A percentile compares a stretch with the other conserved stretches of the same genome.
Evolutionary conservation across 208 protist genomes (phyloP).

Genomic region (Trypanosoma brucei): DNA sequence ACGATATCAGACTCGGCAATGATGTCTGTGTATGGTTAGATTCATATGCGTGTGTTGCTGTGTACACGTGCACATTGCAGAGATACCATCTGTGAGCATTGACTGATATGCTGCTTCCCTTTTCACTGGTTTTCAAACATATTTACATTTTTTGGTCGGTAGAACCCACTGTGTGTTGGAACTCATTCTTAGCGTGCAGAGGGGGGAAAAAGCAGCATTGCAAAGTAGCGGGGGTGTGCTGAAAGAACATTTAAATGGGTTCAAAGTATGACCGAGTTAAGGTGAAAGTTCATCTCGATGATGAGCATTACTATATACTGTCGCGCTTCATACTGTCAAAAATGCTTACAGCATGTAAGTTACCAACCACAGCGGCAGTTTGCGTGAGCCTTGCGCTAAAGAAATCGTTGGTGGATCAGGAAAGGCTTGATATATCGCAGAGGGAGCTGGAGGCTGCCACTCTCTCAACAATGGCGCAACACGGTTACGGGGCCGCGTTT

Average conservation of each 20-base stretch:
- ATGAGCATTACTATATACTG: constrained; percentile 56
- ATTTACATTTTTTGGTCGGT: no score
- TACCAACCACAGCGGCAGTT: constrained; percentile 36
- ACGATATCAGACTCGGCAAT: no score
- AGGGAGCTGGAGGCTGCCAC: constrained; percentile 33
- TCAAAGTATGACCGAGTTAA: constrained; percentile 70
- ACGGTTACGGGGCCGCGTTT: constrained; percentile 30
- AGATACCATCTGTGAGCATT: no score
- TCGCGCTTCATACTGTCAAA: constrained; percentile 61
- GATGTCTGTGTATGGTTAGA: no score
- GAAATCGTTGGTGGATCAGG: constrained; percentile 42
- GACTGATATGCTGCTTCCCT: no score
- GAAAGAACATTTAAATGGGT: constrained; percentile 26
- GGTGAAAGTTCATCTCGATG: constrained; percentile 43
- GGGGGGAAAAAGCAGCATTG: no score
- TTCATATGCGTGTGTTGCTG: no score
- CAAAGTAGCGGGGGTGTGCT: no score
- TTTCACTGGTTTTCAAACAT: no score
- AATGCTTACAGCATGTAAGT: constrained; percentile 57
- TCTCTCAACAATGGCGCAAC: constrained; percentile 21
- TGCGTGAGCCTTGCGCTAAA: constrained; percentile 57
- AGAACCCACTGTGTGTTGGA: no score
- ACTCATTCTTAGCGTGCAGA: no score
- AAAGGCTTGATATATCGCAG: constrained; percentile 36
- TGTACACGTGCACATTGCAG: no score